phyloP scores from a whole-genome alignment of 345 rosid species.

The Camelina sativa region DNA sequence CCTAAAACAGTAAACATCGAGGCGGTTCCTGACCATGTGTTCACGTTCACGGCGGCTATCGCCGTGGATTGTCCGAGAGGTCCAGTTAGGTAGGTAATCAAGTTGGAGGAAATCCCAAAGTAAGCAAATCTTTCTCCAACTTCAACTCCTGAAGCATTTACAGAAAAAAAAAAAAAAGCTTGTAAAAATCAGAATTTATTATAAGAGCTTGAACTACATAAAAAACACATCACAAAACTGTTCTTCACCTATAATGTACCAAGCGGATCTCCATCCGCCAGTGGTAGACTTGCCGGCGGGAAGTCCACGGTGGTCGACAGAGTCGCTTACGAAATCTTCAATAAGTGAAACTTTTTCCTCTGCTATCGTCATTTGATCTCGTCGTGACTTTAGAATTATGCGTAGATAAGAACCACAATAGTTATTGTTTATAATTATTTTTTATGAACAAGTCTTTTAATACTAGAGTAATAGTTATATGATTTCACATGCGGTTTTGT shows the following conservation, averaged over 20 bases:
- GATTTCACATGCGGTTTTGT: not conserved
- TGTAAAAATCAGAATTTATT: not conserved
- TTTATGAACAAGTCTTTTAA: no score
- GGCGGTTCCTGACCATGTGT: conserved; percentile 56
- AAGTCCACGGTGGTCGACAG: conserved; percentile 37
- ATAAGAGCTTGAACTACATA: not conserved
- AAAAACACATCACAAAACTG: not conserved
- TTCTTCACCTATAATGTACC: conserved; percentile 36
- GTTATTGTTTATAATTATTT: no score
- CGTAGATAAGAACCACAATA: no score
- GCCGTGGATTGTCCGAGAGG: conserved; percentile 58
- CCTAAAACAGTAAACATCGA: conserved; percentile 54
- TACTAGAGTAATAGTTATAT: no score
- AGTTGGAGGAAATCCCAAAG: conserved; percentile 53
- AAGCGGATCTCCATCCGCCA: conserved; percentile 45
- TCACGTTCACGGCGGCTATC: conserved; percentile 54
- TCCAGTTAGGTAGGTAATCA: conserved; percentile 56
- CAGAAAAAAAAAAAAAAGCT: not conserved
- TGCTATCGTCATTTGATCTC: not conserved
- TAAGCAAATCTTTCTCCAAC: conserved; percentile 59
- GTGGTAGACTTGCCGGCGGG: conserved; percentile 36
- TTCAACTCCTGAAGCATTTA: conserved; percentile 45
- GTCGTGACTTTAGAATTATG: not conserved
- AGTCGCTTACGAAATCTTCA: conserved; percentile 25
- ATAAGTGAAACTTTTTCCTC: conserved; percentile 34